These are phyloP conservation scores for Pythium periplocum DNA, from an alignment of 352 stramenopile genomes.

Conservation along the genomic window DNA sequence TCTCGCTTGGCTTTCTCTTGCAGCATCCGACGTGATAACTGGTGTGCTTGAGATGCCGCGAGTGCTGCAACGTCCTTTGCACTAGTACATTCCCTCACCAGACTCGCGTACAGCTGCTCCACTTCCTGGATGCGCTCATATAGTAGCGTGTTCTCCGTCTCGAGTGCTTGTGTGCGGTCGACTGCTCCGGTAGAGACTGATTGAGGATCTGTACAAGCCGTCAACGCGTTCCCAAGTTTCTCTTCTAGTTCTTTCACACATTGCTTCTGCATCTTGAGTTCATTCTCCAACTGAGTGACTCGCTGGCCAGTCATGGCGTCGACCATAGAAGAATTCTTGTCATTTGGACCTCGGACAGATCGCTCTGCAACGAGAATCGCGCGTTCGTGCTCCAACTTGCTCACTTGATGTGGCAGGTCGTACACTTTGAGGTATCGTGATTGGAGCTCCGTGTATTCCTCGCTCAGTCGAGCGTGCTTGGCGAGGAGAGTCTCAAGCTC, in stretches of 20 bases:
- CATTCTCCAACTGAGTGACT: constrained; percentile 44
- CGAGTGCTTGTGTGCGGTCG: constrained; percentile 17
- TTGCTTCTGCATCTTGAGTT: constrained; percentile 33
- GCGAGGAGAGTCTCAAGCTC: constrained; percentile 24
- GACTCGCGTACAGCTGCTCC: constrained; percentile 65
- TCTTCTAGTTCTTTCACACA: constrained; percentile 49
- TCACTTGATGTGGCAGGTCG: constrained; percentile 40
- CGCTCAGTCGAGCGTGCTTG: constrained; percentile 34
- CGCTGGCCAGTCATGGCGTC: constrained; percentile 26
- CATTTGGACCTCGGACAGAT: constrained; percentile 6
- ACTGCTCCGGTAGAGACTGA: neutral
- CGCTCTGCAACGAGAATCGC: constrained; percentile 40
- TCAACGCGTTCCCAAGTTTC: constrained; percentile 5
- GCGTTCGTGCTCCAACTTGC: constrained; percentile 38
- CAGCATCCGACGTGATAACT: constrained; percentile 29
- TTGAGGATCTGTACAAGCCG: neutral
- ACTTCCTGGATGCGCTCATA: constrained; percentile 66
- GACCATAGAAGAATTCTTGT: constrained; percentile 2
- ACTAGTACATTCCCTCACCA: constrained; percentile 53
- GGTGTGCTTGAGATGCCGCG: constrained; percentile 59
- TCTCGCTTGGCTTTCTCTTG: constrained; percentile 44
- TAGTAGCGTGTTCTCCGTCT: constrained; percentile 48
- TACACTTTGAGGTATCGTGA: constrained; percentile 44
- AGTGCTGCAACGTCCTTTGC: constrained; percentile 62
- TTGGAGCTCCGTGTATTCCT: constrained; percentile 41